Evolutionary conservation across 352 stramenopile species (phyloP), one percentile per base, ranked within the genome.

Genomic region (Phytophthora quininea): DNA sequence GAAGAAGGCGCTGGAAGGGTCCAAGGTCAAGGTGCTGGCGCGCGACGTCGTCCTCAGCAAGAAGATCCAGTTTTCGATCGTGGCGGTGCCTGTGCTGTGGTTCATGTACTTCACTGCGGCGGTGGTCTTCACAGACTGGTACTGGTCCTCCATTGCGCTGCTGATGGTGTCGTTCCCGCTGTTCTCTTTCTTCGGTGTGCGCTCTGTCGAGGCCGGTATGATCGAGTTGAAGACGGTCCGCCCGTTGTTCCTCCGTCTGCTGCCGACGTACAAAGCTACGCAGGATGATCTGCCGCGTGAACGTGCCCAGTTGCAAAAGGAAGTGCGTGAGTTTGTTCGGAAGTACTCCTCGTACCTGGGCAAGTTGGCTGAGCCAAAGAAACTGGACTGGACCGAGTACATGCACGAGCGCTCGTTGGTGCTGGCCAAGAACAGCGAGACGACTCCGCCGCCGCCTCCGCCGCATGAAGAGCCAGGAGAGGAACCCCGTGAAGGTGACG

Each of bases 51-150:
- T 98, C 47, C 59, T 97, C 24, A 97, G 86, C 71, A 97, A 98
- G 76, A 98, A 98, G 76, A 97, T 98, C 58, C 79, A 94, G 55
- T 95, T 97, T 48, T 97, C 89, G 37, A 96, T 97, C 33, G 79
- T 98, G 35, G 86, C 95, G 0, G 90, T 98, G 52, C 92, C 92
- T 10, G 62, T 85, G 55, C 78, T 98, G 8, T 96, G 91, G 81
- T 58, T 97, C 58, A 74, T 91, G 38, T 98, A 98, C 71, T 77
- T 90, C 49, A 60, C 97, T 30, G 73, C 93, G 24, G 86, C 91
- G 19, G 77, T 96, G 45, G 57, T 89, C 30, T 74, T 97, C 29
- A 95, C 88, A 7, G 82, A 95, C 65, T 95, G 86, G 86, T 92
- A 93, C 71, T 93, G 83, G 86, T 92, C 83, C 45, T 93, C 86